phyloP scores from a whole-genome alignment of 352 stramenopile species.

The Globisporangium heterothallicum region DNA sequence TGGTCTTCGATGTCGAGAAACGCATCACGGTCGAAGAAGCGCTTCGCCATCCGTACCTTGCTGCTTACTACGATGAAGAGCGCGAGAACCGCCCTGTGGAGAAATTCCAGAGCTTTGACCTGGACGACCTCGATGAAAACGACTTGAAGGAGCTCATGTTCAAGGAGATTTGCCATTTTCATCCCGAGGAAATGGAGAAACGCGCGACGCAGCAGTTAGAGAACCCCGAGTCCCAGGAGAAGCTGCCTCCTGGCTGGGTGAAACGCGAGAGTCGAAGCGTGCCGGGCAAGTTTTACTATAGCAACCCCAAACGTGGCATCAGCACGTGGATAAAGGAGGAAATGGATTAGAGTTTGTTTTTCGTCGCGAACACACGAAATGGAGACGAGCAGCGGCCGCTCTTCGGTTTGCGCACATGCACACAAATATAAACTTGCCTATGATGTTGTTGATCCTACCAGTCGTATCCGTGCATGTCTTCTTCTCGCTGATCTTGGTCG shows the following conservation, averaged over 20 bases:
- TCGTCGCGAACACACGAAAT: too few species aligned
- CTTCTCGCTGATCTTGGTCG: background rate
- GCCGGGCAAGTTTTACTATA: slow-evolving; percentile 87
- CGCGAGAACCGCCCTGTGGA: slow-evolving; percentile 62
- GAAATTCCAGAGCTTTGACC: slow-evolving; percentile 79
- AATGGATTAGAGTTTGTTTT: slow-evolving; percentile 76
- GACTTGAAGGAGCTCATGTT: slow-evolving; percentile 90
- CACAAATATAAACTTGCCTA: slow-evolving; percentile 15
- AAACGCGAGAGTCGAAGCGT: slow-evolving; percentile 84
- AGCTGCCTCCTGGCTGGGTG: slow-evolving; percentile 77
- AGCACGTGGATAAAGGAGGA: slow-evolving; percentile 88
- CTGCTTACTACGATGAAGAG: slow-evolving; percentile 80
- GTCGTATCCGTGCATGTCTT: background rate
- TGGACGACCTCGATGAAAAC: slow-evolving; percentile 76
- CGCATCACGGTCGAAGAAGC: slow-evolving; percentile 95
- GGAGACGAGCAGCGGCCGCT: background rate
- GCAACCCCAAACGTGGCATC: slow-evolving; percentile 84
- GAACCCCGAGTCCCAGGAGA: slow-evolving; percentile 60
- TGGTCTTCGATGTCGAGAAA: slow-evolving; percentile 92
- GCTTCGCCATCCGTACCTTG: slow-evolving; percentile 95
- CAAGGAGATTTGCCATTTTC: slow-evolving; percentile 87
- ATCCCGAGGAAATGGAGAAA: slow-evolving; percentile 87
- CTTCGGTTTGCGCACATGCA: background rate
- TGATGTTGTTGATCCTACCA: slow-evolving; percentile 3
- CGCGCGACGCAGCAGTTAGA: slow-evolving; percentile 71